Evolutionary conservation across 805 yeast genomes (phyloP), one percentile per base, ranked within the genome.

Genomic region (Osmozyma mogii): DNA sequence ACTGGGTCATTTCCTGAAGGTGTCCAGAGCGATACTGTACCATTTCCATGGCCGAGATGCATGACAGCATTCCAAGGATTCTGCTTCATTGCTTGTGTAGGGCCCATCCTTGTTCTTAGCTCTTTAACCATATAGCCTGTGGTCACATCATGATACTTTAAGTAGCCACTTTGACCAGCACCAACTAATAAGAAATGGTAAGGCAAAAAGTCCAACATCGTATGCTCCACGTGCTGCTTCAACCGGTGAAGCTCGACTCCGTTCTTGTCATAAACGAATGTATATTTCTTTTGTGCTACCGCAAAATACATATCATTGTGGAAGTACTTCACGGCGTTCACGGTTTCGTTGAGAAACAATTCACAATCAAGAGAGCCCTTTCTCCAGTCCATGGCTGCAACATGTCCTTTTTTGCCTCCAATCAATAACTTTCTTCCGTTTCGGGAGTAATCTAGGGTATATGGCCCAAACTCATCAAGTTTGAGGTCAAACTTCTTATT

Each of bases 11-110:
- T 65, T 78, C 83, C 77, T 28, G 78, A 73, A 5, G 98, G 98
- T 0, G 96, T 72, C 97, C 97, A 92, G 26, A 92, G 59, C 0
- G 96, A 71, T 0, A 92, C 95, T 6, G 85, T 78, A 36, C 98
- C 98, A 49, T 84, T 89, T 7, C 82, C 72, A 50, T 88, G 96
- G 19, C 98, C 98, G 34, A 87, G 66, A 53, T 92, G 94, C 63
- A 88, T 75, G 10, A 89, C 83, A 0, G 96, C 98, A 52, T 92
- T 92, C 82, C 94, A 85, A 3, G 95, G 95, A 51, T 89, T 92
- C 45, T 84, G 95, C 29, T 79, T 64, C 87, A 89, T 75, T 5
- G 89, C 70, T 27, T 78, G 77, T 0, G 95, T 82, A 12, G 97
- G 94, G 1, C 98, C 98, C 39, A 84, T 56, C 53, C 82, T 85